phyloP scores from a whole-genome alignment of 495 filamentous ascomycete species.

The Aspergillus heteromorphus region DNA sequence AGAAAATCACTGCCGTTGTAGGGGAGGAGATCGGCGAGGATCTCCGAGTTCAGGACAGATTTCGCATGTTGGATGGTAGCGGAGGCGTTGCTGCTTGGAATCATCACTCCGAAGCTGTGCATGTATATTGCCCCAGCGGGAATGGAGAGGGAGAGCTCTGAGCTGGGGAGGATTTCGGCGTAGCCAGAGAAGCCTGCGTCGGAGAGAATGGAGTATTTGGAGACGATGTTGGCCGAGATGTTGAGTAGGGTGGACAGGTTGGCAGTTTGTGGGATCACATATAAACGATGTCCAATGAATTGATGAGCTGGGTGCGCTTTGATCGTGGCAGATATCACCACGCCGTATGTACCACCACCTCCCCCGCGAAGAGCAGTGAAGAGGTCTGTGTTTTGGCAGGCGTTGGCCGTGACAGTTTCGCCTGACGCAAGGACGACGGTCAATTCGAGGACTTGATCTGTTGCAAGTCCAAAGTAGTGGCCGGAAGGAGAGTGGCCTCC shows the following conservation, averaged over 20 bases:
- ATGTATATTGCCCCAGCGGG: constrained; percentile 24
- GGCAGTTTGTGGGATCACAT: constrained; percentile 6
- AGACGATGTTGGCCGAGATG: constrained; percentile 10
- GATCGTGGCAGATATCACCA: constrained; percentile 38
- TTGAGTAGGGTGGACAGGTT: constrained; percentile 15
- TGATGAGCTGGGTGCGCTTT: constrained; percentile 31
- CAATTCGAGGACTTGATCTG: constrained; percentile 35
- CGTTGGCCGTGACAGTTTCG: constrained; percentile 38
- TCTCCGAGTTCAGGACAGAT: neutral
- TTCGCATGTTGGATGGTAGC: neutral
- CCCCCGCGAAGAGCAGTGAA: constrained; percentile 49
- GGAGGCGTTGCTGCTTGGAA: neutral
- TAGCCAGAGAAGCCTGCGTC: constrained; percentile 32
- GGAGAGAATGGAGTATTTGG: constrained; percentile 13
- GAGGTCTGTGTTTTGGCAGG: constrained; percentile 48
- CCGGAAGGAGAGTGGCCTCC: constrained; percentile 30
- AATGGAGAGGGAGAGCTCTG: neutral
- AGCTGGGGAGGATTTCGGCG: constrained; percentile 30
- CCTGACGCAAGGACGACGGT: constrained; percentile 51
- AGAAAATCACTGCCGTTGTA: constrained; percentile 21
- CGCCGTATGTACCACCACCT: constrained; percentile 46
- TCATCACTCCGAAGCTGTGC: constrained; percentile 28
- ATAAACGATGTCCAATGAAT: constrained; percentile 15
- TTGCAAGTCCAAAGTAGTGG: constrained; percentile 28
- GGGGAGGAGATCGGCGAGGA: neutral